Conservation (phyloP, 805 yeast species). For the Cyberlindnera euphorbiae region DNA sequence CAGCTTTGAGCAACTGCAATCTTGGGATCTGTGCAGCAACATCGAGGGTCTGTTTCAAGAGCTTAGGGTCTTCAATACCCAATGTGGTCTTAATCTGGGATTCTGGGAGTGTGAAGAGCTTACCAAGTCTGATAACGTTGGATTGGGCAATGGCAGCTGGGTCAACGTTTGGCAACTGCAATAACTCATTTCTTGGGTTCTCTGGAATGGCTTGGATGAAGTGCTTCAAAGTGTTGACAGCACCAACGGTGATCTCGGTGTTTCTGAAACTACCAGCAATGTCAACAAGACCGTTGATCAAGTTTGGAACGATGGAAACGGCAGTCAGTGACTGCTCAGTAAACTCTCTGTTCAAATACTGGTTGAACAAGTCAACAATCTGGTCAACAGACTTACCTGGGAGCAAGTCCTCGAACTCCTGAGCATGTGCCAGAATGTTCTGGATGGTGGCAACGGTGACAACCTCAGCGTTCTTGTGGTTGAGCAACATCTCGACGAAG, state of each 20-base stretch:
- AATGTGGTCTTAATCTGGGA: slow-evolving; percentile 51
- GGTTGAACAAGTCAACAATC: slow-evolving; percentile 46
- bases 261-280: slow-evolving; percentile 78
- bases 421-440: slow-evolving; percentile 57
- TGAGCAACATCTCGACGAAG: slow-evolving; percentile 68
- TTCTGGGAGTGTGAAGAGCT: slow-evolving; percentile 55
- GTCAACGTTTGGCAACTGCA: slow-evolving; percentile 78
- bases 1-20: slow-evolving; percentile 61
- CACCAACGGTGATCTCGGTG: slow-evolving; percentile 54
- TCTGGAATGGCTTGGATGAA: slow-evolving; percentile 69
- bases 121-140: slow-evolving; percentile 60
- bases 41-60: slow-evolving; percentile 44
- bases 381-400: slow-evolving; percentile 38
- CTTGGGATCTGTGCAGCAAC: slow-evolving; percentile 66
- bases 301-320: slow-evolving; percentile 57
- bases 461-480: slow-evolving; percentile 63
- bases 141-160: slow-evolving; percentile 35
- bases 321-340: slow-evolving; percentile 43
- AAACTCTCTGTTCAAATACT: slow-evolving; percentile 50
- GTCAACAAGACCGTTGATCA: slow-evolving; percentile 71
- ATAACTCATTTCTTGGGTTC: slow-evolving; percentile 54
- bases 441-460: slow-evolving; percentile 53
- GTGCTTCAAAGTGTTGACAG: slow-evolving; percentile 64
- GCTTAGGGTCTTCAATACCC: slow-evolving; percentile 40
- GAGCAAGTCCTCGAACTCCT: slow-evolving; percentile 50